Base-by-base conservation (phyloP, 1,284 basidiomycete genomes). In the Inonotus hispidus region DNA sequence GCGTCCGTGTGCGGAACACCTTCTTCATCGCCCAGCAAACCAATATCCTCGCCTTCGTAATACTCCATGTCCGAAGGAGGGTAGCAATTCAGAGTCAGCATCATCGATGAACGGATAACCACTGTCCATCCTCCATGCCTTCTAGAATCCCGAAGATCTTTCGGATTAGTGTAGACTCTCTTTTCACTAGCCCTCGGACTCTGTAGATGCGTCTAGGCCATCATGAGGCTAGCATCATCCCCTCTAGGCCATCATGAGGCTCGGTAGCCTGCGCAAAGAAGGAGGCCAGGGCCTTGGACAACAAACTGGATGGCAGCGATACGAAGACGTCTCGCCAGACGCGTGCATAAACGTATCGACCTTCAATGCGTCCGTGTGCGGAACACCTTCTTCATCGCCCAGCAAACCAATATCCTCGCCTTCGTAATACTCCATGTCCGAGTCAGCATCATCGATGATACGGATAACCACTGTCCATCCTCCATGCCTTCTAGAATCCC, bases 371-470 rank as follows among this genome's bases (percentile, higher is more conserved):
- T n/a, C n/a, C n/a, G n/a, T n/a, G n/a, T n/a, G n/a, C n/a, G n/a
- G n/a, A n/a, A n/a, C n/a, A n/a, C n/a, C n/a, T n/a, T 68, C 11
- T 64, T 56, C 37, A 81, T 81, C 32, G 79, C 68, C 88, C 88
- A 92, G 66, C 85, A 85, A 0, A 83, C 77, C 63, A 89, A 82
- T 19, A 87, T 75, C 41, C 88, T 76, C 16, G 84, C 82, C 66
- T 83, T 73, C 5, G 75, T 75, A 66, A 83, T 78, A 59, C 71
- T 71, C 87, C 88, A 91, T 16, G 79, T 77, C 41, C 82, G 79
- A 10, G 75, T 74, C 2, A 85, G 66, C 1, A 85, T 73, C 2
- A 85, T 74, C 2, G 80, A 79, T 0, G 75, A 73, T 23, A 81
- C 68, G 50, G 71, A 73, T 59, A 85, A 78, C 79, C 83, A 84